Evolutionary conservation across 768 basidiomycete species (phyloP), one percentile per base, ranked within the genome.

Genomic region (Sporobolomyces pararoseus): DNA sequence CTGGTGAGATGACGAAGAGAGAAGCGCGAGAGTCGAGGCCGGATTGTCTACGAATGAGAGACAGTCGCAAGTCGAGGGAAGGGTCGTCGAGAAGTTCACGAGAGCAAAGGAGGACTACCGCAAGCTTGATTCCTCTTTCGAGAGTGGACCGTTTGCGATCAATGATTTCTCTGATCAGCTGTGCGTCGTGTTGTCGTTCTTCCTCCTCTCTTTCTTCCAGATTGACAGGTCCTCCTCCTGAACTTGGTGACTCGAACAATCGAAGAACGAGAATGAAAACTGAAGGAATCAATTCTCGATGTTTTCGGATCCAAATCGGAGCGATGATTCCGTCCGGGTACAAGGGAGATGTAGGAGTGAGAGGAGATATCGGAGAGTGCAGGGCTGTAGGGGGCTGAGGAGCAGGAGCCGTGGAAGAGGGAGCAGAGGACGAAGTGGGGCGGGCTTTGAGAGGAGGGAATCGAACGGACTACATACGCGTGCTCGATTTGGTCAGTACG

Each of bases 261-360:
- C 90, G 86, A 64, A 90, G 81, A 78, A 97, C 96, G 69, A 96
- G 83, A 13, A 98, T 89, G 79, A 97, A 95, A 0, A 97, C 94
- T 29, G 90, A 88, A 0, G 96, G 96, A 0, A 97, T 81, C 37
- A 96, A 86, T 1, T 90, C 86, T 0, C 90, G 90, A 77, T 99
- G 96, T 80, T 98, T 99, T 51, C 93, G 85, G 39, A 98, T 87
- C 96, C 96, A 99, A 78, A 98, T 91, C 1, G 96, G 96, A 4
- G 96, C 92, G 62, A 99, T 91, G 63, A 99, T 81, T 0, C 96
- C 96, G 77, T 99, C 96, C 0, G 96, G 96, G 79, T 91, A 85
- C 13, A 96, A 82, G 0, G 96, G 95, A 0, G 93, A 96, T 1
- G 88, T 84, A 0, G 88, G 88, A 0, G 90, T 90, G 47, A 97